Base-by-base conservation (phyloP, 164 flowering plant species). In the Stephania japonica region DNA sequence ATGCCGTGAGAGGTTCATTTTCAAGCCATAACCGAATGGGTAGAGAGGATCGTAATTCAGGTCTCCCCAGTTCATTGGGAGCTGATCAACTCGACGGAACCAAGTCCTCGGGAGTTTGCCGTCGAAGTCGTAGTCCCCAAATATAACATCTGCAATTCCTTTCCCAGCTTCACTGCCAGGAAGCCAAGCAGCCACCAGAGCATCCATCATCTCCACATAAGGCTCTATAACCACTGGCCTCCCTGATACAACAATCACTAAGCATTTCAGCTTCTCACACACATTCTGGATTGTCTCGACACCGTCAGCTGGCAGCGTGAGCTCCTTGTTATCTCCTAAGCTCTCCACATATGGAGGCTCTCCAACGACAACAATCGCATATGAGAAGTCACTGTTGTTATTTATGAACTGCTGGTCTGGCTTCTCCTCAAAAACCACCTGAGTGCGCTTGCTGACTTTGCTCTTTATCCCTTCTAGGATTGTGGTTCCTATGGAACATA, bases 11-110 rank as follows among this genome's bases (percentile, higher is more conserved):
- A 69, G 26, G 14, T 74, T 42, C 79, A 76, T 80, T 2, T 32
- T 68, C 19, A 85, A 82, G 4, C 88, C 88, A 72, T 70, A 79
- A 8, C 86, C 87, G 47, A 81, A 78, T 0, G 87, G 83, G 73
- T 72, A 86, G 4, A 86, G 44, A 0, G 88, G 88, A 65, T 86
- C 84, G 44, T 84, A 86, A 50, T 81, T 69, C n/a, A 59, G 18
- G 70, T 86, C 87, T 0, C 87, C 87, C 5, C 71, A 73, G 32
- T 84, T 86, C 88, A 86, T 86, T 0, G 88, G 87, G 13, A 84
- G 77, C 70, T 86, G 88, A 75, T 83, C 84, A 13, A 81, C 84
- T 5, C 75, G 65, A 44, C 79, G 80, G 78, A 85, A 85, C 88
- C 88, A 85, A 11, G 88, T 84, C 27, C 81, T 68, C 0, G 88